A percentile compares a stretch with the other conserved stretches of the same genome.
Conservation (phyloP, 2,329 filamentous ascomycete species). For the Harringtonia aguacate region DNA sequence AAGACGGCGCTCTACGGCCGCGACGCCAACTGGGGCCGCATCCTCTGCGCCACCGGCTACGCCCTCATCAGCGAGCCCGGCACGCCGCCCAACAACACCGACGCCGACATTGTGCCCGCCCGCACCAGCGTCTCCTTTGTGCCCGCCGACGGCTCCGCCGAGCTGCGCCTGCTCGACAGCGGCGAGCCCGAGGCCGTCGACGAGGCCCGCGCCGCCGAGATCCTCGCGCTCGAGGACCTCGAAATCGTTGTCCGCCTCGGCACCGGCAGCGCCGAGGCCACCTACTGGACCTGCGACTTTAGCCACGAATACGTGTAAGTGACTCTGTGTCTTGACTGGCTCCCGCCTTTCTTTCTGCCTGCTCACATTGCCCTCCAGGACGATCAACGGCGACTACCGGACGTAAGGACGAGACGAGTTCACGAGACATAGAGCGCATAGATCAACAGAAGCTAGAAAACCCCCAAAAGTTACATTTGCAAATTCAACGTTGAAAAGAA, state of each 20-base stretch:
- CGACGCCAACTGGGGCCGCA: conserved; percentile 97
- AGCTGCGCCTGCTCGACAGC: conserved; percentile 66
- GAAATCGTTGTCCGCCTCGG: conserved; percentile 69
- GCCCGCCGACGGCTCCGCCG: conserved; percentile 63
- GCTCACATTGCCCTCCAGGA: conserved; percentile 18
- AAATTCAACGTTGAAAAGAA: no score
- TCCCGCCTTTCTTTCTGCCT: no score
- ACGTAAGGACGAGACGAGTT: conserved; percentile 28
- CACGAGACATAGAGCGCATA: background rate
- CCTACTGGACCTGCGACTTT: conserved; percentile 81
- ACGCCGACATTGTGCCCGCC: conserved; percentile 44
- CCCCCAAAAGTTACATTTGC: no score
- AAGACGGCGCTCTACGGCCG: conserved; percentile 96
- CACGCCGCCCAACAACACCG: conserved; percentile 27
- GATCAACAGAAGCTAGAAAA: background rate
- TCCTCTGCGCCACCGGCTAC: conserved; percentile 90
- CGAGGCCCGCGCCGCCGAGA: conserved; percentile 65
- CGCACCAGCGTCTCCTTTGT: conserved; percentile 71
- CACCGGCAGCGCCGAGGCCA: conserved; percentile 55
- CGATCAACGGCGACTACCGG: conserved; percentile 59
- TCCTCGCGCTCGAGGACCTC: conserved; percentile 66
- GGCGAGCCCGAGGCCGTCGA: conserved; percentile 74
- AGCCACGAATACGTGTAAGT: conserved; percentile 62
- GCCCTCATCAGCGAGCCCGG: conserved; percentile 50
- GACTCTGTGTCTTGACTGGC: no score